Evolutionary conservation across 2,329 filamentous ascomycete species (phyloP).

Genomic region (Pseudopyricularia javanii): DNA sequence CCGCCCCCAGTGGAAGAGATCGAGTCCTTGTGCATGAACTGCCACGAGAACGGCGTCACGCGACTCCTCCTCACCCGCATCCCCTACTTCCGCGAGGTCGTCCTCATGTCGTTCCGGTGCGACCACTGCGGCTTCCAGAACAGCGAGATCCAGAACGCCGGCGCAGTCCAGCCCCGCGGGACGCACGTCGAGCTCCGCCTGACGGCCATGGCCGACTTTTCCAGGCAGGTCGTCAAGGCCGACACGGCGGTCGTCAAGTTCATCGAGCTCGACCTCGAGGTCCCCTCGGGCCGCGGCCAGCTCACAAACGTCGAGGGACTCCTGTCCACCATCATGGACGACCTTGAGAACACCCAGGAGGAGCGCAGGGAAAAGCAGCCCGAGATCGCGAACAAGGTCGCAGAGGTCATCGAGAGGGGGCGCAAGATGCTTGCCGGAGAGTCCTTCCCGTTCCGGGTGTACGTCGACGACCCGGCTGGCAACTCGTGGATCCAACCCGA

Average conservation of each 20-base stretch:
- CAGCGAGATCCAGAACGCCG: constrained; percentile 87
- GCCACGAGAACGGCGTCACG: constrained; percentile 72
- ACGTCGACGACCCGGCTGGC: constrained; percentile 80
- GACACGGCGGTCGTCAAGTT: constrained; percentile 78
- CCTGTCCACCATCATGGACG: constrained; percentile 63
- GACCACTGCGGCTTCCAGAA: constrained; percentile 81
- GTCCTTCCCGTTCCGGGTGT: constrained; percentile 77
- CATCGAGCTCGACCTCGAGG: constrained; percentile 85
- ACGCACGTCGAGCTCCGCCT: constrained; percentile 73
- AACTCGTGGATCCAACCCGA: constrained; percentile 96
- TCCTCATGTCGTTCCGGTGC: constrained; percentile 94
- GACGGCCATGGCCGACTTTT: constrained; percentile 60
- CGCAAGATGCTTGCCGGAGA: constrained; percentile 67
- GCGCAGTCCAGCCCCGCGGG: constrained; percentile 82
- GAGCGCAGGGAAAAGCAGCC: constrained; percentile 65
- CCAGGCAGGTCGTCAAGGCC: constrained; percentile 82
- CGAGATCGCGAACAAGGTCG: constrained; percentile 68
- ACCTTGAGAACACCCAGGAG: constrained; percentile 73
- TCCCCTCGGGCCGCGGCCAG: constrained; percentile 81
- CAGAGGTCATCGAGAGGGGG: constrained; percentile 61
- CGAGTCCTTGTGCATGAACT: constrained; percentile 80
- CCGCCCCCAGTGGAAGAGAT: constrained; percentile 51
- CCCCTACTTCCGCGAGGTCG: constrained; percentile 93
- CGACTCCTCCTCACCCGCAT: constrained; percentile 82
- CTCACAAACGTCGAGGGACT: constrained; percentile 90